A percentile compares a stretch with the other conserved stretches of the same genome.
Conservation (phyloP, 2,329 filamentous ascomycete species). For the Trichoderma simmonsii region DNA sequence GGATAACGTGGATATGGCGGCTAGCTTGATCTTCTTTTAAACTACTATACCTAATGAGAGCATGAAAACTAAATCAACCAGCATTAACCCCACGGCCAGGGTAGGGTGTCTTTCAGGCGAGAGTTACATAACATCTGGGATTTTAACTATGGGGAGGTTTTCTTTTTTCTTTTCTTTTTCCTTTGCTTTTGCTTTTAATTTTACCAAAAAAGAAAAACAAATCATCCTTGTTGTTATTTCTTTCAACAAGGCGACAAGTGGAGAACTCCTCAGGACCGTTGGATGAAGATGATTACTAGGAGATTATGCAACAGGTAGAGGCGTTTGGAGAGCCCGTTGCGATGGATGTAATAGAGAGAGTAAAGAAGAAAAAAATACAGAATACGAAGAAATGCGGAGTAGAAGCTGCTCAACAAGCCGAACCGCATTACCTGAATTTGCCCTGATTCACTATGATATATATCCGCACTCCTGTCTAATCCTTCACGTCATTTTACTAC, state of each 20-base stretch:
- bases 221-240: background rate
- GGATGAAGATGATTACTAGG: background rate
- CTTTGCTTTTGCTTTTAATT: background rate
- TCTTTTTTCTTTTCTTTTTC: background rate
- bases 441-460: background rate
- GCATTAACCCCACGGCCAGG: background rate
- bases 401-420: background rate
- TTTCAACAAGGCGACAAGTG: background rate
- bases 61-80: conserved; percentile 1
- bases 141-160: background rate
- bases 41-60: background rate
- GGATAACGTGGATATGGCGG: conserved; percentile 87
- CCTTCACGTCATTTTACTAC: background rate
- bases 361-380: background rate
- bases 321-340: background rate
- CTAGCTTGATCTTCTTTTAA: conserved; percentile 65
- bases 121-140: background rate
- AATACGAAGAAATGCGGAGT: background rate
- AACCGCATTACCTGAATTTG: background rate
- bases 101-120: background rate
- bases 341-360: conserved; percentile 1
- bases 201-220: background rate
- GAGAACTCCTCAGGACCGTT: background rate
- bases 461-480: background rate
- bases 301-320: conserved; percentile 6